A percentile compares a stretch with the other conserved stretches of the same genome.
Conservation (phyloP, 2,329 filamentous ascomycete genomes). For the Aspergillus nomiae region DNA sequence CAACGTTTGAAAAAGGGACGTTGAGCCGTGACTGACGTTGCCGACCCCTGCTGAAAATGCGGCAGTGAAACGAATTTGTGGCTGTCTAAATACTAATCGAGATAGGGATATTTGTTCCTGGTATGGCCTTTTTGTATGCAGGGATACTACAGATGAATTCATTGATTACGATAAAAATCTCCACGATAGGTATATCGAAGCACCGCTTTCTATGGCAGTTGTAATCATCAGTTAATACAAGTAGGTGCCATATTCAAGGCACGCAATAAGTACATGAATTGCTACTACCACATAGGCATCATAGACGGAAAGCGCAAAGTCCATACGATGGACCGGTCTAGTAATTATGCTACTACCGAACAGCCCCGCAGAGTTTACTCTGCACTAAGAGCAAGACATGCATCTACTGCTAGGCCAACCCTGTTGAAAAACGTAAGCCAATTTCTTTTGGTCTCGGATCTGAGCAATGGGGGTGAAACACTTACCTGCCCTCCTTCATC, state of each 20-base stretch:
- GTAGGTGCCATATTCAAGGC: not conserved
- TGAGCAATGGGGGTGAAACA: constrained; percentile 23
- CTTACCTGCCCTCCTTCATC: constrained; percentile 89
- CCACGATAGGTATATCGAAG: not conserved
- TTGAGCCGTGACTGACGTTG: too few species aligned
- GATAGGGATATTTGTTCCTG: not conserved
- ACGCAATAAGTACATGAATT: constrained; percentile 10
- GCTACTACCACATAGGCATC: not conserved
- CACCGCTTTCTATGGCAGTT: not conserved
- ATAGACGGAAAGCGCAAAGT: not conserved
- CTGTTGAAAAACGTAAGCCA: constrained; percentile 46
- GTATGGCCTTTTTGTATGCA: not conserved
- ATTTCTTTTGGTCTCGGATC: not conserved
- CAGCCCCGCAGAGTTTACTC: constrained; percentile 29
- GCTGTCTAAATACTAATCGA: not conserved
- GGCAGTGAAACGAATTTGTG: too few species aligned
- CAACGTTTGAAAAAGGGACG: too few species aligned
- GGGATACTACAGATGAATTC: not conserved
- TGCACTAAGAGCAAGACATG: constrained; percentile 70
- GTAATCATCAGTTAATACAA: not conserved
- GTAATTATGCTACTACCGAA: constrained; percentile 14
- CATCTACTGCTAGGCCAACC: constrained; percentile 82
- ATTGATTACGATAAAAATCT: not conserved
- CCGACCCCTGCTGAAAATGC: too few species aligned
- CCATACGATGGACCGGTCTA: not conserved